Percentiles rank a stretch among this genome's conserved stretches.
Conservation (phyloP, 2,329 filamentous ascomycete species). For the Fusarium stilboides region DNA sequence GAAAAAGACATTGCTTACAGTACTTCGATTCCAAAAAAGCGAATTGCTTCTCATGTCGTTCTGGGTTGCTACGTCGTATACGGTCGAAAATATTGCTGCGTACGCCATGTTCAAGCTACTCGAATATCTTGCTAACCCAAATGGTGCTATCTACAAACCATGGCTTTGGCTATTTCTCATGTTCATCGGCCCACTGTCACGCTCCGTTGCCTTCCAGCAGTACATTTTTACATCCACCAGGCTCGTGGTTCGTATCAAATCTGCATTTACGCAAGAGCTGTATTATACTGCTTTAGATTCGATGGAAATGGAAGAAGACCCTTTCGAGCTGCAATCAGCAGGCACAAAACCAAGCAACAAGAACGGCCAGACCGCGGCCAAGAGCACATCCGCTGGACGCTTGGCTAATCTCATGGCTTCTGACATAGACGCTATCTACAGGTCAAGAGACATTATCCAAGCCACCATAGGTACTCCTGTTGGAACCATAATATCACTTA, state of each 20-base stretch:
- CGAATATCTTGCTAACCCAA: constrained; percentile 64
- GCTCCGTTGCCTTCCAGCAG: constrained; percentile 68
- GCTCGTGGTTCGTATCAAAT: constrained; percentile 69
- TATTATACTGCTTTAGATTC: constrained; percentile 70
- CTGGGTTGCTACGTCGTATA: constrained; percentile 57
- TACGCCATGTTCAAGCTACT: constrained; percentile 69
- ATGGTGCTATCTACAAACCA: constrained; percentile 62
- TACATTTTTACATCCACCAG: constrained; percentile 72
- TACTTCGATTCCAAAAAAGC: constrained; percentile 59
- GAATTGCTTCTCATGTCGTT: constrained; percentile 63
- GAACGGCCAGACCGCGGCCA: constrained; percentile 50
- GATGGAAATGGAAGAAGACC: constrained; percentile 71
- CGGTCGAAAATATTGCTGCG: constrained; percentile 66
- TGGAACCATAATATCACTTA: constrained; percentile 63
- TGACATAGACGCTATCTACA: constrained; percentile 70
- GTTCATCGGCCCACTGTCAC: constrained; percentile 64
- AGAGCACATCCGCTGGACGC: constrained; percentile 64
- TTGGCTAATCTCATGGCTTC: constrained; percentile 72
- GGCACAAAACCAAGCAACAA: constrained; percentile 47
- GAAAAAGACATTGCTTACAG: constrained; percentile 62
- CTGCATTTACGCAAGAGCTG: constrained; percentile 71
- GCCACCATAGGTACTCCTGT: constrained; percentile 62
- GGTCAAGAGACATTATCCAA: constrained; percentile 66
- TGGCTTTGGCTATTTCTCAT: constrained; percentile 69
- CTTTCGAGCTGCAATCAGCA: constrained; percentile 55